Evolutionary conservation across 1,284 basidiomycete genomes (phyloP).

Genomic region (Tylopilus orsonianus): DNA sequence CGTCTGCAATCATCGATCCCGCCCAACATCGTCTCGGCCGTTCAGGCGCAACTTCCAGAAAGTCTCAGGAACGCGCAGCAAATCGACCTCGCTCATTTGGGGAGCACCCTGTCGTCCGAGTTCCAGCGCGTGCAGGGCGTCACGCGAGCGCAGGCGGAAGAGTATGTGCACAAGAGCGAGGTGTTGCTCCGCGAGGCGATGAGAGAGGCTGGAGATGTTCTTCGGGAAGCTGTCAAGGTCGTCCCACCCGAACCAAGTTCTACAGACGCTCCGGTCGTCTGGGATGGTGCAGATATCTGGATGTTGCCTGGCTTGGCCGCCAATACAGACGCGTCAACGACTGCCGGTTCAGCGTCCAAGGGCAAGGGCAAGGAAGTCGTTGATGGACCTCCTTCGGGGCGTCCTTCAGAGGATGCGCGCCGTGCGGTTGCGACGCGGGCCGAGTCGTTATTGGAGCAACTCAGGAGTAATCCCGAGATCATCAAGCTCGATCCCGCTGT

Average conservation of each 20-base stretch:
- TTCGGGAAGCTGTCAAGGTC: slow-evolving; percentile 86
- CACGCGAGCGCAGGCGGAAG: slow-evolving; percentile 76
- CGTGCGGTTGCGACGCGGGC: slow-evolving; percentile 70
- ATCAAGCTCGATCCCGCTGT: slow-evolving; percentile 75
- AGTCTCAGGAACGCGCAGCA: slow-evolving; percentile 60
- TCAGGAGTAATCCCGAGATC: slow-evolving; percentile 76
- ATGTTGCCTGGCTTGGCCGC: slow-evolving; percentile 50
- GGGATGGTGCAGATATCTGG: slow-evolving; percentile 87
- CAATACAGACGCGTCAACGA: slow-evolving; percentile 19
- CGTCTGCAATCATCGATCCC: slow-evolving; percentile 72
- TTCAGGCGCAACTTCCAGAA: slow-evolving; percentile 68
- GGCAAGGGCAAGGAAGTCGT: slow-evolving; percentile 45
- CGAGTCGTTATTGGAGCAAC: slow-evolving; percentile 71
- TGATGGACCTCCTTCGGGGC: slow-evolving; percentile 33
- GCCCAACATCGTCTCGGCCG: slow-evolving; percentile 66
- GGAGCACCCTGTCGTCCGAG: slow-evolving; percentile 64
- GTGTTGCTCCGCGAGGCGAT: slow-evolving; percentile 66
- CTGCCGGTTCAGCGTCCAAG: slow-evolving; percentile 29
- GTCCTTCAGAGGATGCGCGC: slow-evolving; percentile 43
- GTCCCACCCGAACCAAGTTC: slow-evolving; percentile 71
- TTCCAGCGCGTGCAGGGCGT: slow-evolving; percentile 73
- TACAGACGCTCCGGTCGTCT: slow-evolving; percentile 45
- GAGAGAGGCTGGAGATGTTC: slow-evolving; percentile 71
- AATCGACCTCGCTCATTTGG: slow-evolving; percentile 67
- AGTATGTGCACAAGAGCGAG: slow-evolving; percentile 80